Percentiles rank a stretch among this genome's conserved stretches.
These are phyloP conservation scores for Xylaria sp. DNA, from an alignment of 2,329 filamentous ascomycete species.

Conservation along the genomic window DNA sequence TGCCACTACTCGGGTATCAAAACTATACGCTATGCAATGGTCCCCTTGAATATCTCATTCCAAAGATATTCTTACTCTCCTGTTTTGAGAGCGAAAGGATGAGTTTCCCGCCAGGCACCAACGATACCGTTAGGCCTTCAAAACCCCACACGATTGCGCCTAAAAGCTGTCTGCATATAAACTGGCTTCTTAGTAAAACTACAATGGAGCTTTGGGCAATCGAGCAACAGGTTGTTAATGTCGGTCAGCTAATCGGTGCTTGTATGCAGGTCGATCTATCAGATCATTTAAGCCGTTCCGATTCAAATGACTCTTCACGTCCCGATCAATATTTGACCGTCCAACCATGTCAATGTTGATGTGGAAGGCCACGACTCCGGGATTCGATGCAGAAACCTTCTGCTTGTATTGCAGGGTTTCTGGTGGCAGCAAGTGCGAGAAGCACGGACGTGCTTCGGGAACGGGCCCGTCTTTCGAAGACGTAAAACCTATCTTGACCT, in stretches of 20 bases:
- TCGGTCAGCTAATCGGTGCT: conserved; percentile 5
- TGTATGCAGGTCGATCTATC: not conserved
- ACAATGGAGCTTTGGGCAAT: not conserved
- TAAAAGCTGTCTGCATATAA: not conserved
- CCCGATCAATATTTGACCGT: not conserved
- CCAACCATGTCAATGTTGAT: not conserved
- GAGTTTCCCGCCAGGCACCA: not conserved
- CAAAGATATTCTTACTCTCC: conserved; percentile 4
- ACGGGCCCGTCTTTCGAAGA: not conserved
- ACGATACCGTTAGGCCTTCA: not conserved
- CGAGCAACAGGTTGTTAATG: not conserved
- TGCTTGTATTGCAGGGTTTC: not conserved
- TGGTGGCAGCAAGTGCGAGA: not conserved
- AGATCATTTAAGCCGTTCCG: not conserved
- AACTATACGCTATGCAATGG: conserved; percentile 36
- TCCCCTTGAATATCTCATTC: conserved; percentile 16
- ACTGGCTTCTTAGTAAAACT: not conserved
- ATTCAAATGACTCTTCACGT: not conserved
- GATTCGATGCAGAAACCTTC: not conserved
- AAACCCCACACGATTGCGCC: not conserved
- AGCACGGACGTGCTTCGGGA: not conserved
- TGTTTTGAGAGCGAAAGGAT: not conserved
- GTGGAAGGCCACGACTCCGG: not conserved
- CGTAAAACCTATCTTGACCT: conserved; percentile 4
- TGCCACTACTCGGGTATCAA: conserved; percentile 36